Evolutionary conservation across 495 filamentous ascomycete genomes (phyloP).

Genomic region (Xylaria intraflava): DNA sequence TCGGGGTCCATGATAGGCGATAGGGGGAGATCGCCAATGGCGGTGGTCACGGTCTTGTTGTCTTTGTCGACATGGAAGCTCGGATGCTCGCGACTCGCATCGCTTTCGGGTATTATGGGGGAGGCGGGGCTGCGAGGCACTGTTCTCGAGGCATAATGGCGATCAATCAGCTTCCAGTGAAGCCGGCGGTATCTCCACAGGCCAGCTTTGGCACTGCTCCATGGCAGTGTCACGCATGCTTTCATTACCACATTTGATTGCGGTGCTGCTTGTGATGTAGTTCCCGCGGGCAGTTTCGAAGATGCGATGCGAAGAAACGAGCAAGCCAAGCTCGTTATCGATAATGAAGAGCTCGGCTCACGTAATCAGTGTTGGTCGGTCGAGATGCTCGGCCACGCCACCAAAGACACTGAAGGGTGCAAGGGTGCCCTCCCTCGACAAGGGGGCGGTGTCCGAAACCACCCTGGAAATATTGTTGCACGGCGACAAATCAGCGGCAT

Average conservation of each 20-base stretch:
- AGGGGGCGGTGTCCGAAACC: too few relatives aligned
- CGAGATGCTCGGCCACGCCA: too few relatives aligned
- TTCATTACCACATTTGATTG: slow-evolving; percentile 25
- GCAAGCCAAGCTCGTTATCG: too few relatives aligned
- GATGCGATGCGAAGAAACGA: background rate
- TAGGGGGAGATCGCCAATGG: slow-evolving; percentile 35
- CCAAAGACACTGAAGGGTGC: too few relatives aligned
- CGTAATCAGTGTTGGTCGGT: background rate
- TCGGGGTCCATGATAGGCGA: slow-evolving; percentile 48
- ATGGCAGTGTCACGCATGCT: slow-evolving; percentile 21
- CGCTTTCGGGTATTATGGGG: slow-evolving; percentile 2
- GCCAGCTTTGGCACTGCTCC: slow-evolving; percentile 15
- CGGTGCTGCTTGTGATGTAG: background rate
- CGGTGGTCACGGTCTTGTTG: slow-evolving; percentile 33
- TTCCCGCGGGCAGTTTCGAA: background rate
- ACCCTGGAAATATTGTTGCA: too few relatives aligned
- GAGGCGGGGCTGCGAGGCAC: slow-evolving; percentile 5
- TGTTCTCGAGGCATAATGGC: slow-evolving; percentile 1
- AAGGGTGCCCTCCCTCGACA: too few relatives aligned
- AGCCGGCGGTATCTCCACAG: background rate
- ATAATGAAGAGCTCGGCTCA: too few relatives aligned
- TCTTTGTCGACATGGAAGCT: slow-evolving; percentile 24
- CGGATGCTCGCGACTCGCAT: background rate
- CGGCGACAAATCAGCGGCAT: too few relatives aligned
- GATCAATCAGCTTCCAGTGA: background rate